phyloP scores from a whole-genome alignment of 2,329 filamentous ascomycete genomes.

The Fusarium virguliforme region DNA sequence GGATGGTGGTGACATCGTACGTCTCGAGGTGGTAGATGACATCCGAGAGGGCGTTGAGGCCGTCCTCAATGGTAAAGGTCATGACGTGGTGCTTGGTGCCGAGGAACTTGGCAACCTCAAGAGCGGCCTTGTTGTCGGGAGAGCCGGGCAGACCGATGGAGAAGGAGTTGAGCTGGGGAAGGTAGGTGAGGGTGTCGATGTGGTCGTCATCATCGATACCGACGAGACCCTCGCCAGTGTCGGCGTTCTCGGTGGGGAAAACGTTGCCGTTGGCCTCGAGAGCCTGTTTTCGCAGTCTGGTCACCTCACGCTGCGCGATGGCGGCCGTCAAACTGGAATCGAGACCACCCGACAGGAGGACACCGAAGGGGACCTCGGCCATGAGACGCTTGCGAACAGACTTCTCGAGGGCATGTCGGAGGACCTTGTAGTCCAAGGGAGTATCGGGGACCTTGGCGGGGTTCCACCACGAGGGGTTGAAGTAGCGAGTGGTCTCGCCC shows the following conservation, averaged over 20 bases:
- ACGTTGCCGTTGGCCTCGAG: conserved; percentile 63
- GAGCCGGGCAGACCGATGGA: conserved; percentile 96
- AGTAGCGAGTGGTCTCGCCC: conserved; percentile 88
- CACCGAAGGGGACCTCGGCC: conserved; percentile 98
- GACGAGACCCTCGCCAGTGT: conserved; percentile 81
- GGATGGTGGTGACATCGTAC: conserved; percentile 98
- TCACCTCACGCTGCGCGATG: conserved; percentile 94
- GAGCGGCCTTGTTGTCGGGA: conserved; percentile 91
- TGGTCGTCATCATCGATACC: conserved; percentile 95
- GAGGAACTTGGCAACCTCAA: conserved; percentile 95
- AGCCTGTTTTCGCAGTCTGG: conserved; percentile 80
- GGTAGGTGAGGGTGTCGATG: conserved; percentile 89
- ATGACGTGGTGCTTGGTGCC: conserved; percentile 98
- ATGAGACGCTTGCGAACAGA: conserved; percentile 97
- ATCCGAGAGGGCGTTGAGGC: conserved; percentile 95
- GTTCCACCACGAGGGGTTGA: conserved; percentile 94
- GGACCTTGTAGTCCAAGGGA: conserved; percentile 85
- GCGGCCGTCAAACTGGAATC: conserved; percentile 96
- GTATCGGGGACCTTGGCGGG: conserved; percentile 81
- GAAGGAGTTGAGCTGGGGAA: conserved; percentile 98
- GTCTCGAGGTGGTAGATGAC: conserved; percentile 99
- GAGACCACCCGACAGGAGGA: conserved; percentile 92
- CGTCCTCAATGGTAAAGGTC: conserved; percentile 98
- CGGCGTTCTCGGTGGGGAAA: conserved; percentile 68
- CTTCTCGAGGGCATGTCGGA: conserved; percentile 88